Conservation (phyloP, 306 rosid species). For the Acmispon strigosus region DNA sequence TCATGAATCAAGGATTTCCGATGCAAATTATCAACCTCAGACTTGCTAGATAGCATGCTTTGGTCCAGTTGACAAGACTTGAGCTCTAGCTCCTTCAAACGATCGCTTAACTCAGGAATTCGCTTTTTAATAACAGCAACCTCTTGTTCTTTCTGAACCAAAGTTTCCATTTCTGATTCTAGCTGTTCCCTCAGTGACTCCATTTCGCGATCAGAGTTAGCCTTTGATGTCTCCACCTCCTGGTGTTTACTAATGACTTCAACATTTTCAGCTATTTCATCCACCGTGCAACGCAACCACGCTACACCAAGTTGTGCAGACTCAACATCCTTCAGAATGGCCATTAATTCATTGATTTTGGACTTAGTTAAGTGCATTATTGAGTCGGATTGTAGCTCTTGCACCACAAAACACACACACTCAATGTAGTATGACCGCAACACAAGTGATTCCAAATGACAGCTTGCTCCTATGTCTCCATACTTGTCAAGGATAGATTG, state of each 20-base stretch:
- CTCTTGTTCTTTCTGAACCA: conserved; percentile 62
- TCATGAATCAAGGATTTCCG: conserved; percentile 44
- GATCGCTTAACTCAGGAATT: conserved; percentile 47
- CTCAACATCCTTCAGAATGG: conserved; percentile 85
- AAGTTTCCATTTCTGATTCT: conserved; percentile 39
- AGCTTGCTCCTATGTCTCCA: conserved; percentile 71
- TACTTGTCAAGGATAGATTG: conserved; percentile 53
- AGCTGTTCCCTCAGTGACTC: conserved; percentile 49
- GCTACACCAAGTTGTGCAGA: conserved; percentile 50
- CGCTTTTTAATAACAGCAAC: conserved; percentile 34
- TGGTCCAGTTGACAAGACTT: conserved; percentile 42
- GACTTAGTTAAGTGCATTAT: conserved; percentile 38
- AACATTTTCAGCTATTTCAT: conserved; percentile 40
- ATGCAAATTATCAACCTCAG: conserved; percentile 39
- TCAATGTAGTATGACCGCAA: conserved; percentile 78
- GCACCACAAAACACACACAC: conserved; percentile 74
- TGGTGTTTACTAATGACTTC: conserved; percentile 44
- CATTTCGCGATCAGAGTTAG: conserved; percentile 35
- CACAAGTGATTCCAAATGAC: conserved; percentile 64
- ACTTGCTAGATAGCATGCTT: conserved; percentile 30
- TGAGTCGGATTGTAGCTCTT: conserved; percentile 52
- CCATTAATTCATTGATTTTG: conserved; percentile 56
- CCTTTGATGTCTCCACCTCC: conserved; percentile 35
- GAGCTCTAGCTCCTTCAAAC: conserved; percentile 54
- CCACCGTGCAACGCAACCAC: conserved; percentile 53